Evolutionary conservation across 83 land plant genomes (phyloP).

Genomic region (Picea abies): DNA sequence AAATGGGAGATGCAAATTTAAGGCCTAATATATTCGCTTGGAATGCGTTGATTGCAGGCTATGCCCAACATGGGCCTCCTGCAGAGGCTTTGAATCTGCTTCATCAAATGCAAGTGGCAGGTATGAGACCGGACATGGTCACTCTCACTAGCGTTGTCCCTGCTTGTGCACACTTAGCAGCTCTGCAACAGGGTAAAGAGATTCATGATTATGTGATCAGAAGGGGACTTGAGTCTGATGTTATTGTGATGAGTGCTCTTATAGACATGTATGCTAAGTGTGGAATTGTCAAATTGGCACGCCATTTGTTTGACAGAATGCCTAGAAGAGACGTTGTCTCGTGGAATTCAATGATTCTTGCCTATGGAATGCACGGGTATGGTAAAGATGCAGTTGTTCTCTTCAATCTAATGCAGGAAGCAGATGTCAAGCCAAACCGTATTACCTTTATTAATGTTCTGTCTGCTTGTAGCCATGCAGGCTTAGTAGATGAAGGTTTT

Average conservation of each 20-base stretch:
- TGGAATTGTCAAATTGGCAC: neutral
- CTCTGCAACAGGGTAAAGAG: conserved; percentile 31
- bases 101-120: conserved; percentile 28
- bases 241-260: conserved; percentile 15
- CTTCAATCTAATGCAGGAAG: neutral
- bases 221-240: conserved; percentile 34
- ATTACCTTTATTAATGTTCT: neutral
- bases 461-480: neutral
- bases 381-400: neutral
- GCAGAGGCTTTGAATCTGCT: conserved; percentile 24
- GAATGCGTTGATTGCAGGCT: conserved; percentile 50
- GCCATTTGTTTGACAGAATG: neutral
- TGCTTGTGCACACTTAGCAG: conserved; percentile 49
- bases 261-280: conserved; percentile 11
- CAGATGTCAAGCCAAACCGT: neutral
- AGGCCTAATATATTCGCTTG: conserved; percentile 50
- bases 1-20: conserved; percentile 33
- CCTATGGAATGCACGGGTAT: neutral
- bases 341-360: neutral
- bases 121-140: conserved; percentile 35
- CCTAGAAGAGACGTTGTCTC: too few species aligned
- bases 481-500: neutral
- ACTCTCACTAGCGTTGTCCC: conserved; percentile 51
- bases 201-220: conserved; percentile 46
- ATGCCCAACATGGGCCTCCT: conserved; percentile 29